Percentiles rank a stretch among this genome's conserved stretches.
Evolutionary conservation across 441 rosid species (phyloP).

Genomic region (Populus hybrid): DNA sequence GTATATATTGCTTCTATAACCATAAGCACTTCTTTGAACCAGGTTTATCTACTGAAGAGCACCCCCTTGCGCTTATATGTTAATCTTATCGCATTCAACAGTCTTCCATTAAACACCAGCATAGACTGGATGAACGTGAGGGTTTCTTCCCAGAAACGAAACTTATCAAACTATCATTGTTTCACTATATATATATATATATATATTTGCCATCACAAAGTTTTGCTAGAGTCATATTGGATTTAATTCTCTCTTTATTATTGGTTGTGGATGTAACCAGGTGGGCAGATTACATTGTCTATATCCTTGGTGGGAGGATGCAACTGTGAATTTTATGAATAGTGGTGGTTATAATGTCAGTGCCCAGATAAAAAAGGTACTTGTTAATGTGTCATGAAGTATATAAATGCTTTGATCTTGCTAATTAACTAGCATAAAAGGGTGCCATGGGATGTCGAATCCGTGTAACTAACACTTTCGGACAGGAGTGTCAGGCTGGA

Average conservation of each 20-base stretch:
- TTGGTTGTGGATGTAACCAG: slow-evolving; percentile 30
- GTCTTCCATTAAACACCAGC: slow-evolving; percentile 44
- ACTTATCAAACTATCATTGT: background rate
- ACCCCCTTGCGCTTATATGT: slow-evolving; percentile 57
- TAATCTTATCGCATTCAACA: slow-evolving; percentile 50
- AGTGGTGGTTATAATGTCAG: slow-evolving; percentile 72
- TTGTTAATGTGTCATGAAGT: slow-evolving; percentile 4
- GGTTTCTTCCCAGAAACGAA: background rate
- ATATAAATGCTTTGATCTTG: background rate
- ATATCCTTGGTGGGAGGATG: slow-evolving; percentile 85
- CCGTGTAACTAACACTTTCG: background rate
- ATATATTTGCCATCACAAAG: background rate
- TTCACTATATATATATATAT: no score
- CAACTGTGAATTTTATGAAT: slow-evolving; percentile 66
- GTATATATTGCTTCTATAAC: background rate
- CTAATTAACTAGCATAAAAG: background rate
- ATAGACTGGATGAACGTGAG: slow-evolving; percentile 81
- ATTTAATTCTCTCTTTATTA: slow-evolving; percentile 1
- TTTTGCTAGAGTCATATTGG: slow-evolving; percentile 11
- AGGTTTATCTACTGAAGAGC: slow-evolving; percentile 73
- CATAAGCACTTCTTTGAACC: slow-evolving; percentile 6
- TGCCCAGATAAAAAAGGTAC: slow-evolving; percentile 56
- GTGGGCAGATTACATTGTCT: slow-evolving; percentile 79
- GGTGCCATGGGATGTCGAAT: background rate
- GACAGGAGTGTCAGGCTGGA: background rate